A percentile compares a stretch with the other conserved stretches of the same genome.
These are phyloP conservation scores for Potentilla sterilis DNA, from an alignment of 306 rosid genomes.

Conservation along the genomic window DNA sequence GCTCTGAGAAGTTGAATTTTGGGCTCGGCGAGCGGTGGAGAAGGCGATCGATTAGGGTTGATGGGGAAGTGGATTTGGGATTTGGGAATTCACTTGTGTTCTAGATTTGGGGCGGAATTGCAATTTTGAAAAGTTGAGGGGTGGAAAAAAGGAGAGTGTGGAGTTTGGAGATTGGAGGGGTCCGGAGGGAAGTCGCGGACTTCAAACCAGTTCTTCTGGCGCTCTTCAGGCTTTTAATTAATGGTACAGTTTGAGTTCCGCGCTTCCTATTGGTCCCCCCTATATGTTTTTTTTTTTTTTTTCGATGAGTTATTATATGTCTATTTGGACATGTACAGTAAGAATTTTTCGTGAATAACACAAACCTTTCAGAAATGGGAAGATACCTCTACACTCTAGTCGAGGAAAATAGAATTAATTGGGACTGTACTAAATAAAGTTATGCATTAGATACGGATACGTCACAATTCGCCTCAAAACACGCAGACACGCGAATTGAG, in stretches of 20 bases:
- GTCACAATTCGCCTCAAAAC: too few species aligned
- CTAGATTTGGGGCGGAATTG: constrained; percentile 25
- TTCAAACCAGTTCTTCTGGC: constrained; percentile 22
- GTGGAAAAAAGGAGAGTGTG: not conserved
- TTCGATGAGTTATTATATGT: too few species aligned
- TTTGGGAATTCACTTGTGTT: constrained; percentile 14
- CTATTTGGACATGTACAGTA: too few species aligned
- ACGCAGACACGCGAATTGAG: too few species aligned
- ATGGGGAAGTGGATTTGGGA: constrained; percentile 2
- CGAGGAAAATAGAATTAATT: too few species aligned
- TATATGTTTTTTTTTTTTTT: too few species aligned
- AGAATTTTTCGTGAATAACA: too few species aligned
- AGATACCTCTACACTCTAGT: too few species aligned
- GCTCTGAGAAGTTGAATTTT: constrained; percentile 29
- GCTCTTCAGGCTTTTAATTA: constrained; percentile 15
- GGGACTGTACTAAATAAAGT: too few species aligned
- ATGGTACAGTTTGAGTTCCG: constrained; percentile 31
- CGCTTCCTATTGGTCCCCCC: not conserved
- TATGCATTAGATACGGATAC: too few species aligned
- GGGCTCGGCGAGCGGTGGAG: constrained; percentile 13
- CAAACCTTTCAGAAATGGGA: too few species aligned
- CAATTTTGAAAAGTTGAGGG: constrained; percentile 7
- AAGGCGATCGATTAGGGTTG: constrained; percentile 38
- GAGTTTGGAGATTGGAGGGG: constrained; percentile 11
- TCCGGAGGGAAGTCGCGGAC: constrained; percentile 29